Conservation (phyloP, 23 red algal genomes). For the Gracilariopsis chorda region DNA sequence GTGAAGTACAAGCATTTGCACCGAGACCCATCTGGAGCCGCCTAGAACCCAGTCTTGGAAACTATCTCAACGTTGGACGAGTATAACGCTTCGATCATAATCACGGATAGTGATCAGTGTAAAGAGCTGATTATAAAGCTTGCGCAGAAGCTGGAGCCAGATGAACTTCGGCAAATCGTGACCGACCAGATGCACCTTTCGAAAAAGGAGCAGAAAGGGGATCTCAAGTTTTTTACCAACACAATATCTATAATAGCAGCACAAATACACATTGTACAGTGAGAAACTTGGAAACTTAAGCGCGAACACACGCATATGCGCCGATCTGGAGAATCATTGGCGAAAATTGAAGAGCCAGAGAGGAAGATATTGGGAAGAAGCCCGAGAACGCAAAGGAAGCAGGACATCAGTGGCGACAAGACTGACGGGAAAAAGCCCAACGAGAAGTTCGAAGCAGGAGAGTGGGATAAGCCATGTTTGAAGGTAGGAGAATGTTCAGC, state of each 20-base stretch:
- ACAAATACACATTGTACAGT: neutral
- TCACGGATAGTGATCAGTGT: neutral
- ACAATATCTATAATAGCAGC: neutral
- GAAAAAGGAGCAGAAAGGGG: neutral
- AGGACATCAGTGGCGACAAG: too few relatives aligned
- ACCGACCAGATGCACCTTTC: neutral
- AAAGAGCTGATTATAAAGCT: slow-evolving; percentile 15
- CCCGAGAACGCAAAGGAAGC: too few relatives aligned
- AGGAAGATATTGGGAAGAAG: too few relatives aligned
- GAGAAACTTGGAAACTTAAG: too few relatives aligned
- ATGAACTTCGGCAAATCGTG: neutral
- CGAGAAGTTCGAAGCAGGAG: too few relatives aligned
- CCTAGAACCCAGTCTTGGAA: neutral
- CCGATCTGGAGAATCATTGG: too few relatives aligned
- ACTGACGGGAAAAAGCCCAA: too few relatives aligned
- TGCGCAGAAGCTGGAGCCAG: neutral
- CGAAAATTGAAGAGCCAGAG: too few relatives aligned
- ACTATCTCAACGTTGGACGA: neutral
- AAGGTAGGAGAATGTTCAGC: too few relatives aligned
- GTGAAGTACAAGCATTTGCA: neutral
- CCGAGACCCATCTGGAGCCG: neutral
- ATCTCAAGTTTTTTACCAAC: neutral
- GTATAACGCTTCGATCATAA: neutral
- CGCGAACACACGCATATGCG: too few relatives aligned
- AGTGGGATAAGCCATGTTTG: too few relatives aligned